phyloP scores from a whole-genome alignment of 768 basidiomycete genomes.

The Leccinum rimulosum region DNA sequence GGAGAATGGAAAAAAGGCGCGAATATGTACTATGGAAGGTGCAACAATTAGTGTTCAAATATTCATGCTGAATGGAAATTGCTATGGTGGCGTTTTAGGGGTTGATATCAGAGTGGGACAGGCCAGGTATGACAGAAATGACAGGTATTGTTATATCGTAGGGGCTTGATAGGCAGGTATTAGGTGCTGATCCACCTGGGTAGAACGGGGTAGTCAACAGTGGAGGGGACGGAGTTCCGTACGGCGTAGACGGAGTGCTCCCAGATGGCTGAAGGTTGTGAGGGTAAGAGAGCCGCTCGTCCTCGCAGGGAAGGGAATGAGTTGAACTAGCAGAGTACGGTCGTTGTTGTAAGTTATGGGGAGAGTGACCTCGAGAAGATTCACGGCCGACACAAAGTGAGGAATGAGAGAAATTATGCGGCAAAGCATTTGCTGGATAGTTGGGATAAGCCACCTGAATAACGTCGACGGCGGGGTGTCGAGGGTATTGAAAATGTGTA shows the following conservation, averaged over 20 bases:
- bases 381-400: constrained; percentile 9
- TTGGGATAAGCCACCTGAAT: constrained; percentile 18
- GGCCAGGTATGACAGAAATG: constrained; percentile 18
- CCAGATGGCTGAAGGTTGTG: constrained; percentile 7
- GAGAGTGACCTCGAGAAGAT: constrained; percentile 9
- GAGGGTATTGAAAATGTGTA: constrained; percentile 17
- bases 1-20: not conserved
- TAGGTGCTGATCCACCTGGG: constrained; percentile 16
- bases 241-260: constrained; percentile 8
- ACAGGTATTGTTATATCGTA: constrained; percentile 9
- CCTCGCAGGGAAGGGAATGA: constrained; percentile 15
- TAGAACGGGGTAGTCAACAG: constrained; percentile 32
- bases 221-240: constrained; percentile 25
- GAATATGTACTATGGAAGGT: constrained; percentile 23
- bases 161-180: constrained; percentile 4
- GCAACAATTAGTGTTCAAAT: constrained; percentile 2
- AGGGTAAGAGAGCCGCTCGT: constrained; percentile 14
- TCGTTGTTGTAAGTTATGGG: constrained; percentile 12
- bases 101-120: constrained; percentile 12
- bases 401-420: constrained; percentile 13
- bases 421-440: constrained; percentile 9
- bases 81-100: constrained; percentile 7
- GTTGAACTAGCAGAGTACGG: constrained; percentile 22
- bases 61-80: constrained; percentile 5
- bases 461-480: constrained; percentile 6